A percentile compares a stretch with the other conserved stretches of the same genome.
phyloP scores from a whole-genome alignment of 2,329 filamentous ascomycete genomes.

The Colletotrichum brevisporum region DNA sequence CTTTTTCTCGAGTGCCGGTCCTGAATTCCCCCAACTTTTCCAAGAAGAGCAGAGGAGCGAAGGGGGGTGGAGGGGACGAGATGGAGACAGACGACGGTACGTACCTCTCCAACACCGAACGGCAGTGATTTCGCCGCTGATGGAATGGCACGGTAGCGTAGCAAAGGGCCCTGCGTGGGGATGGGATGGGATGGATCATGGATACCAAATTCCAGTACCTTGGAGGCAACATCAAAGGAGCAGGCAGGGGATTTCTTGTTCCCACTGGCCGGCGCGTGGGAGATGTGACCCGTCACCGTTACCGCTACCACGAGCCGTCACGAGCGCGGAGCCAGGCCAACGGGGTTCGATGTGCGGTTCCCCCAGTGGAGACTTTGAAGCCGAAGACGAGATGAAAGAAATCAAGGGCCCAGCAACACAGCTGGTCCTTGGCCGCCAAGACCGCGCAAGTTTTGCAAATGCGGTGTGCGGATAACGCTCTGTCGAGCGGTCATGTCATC shows the following conservation, averaged over 20 bases:
- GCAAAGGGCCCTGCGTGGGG: constrained; percentile 13
- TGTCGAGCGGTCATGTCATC: not conserved
- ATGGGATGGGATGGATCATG: constrained; percentile 12
- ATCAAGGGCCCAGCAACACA: constrained; percentile 3
- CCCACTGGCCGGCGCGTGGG: not conserved
- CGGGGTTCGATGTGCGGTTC: constrained; percentile 7
- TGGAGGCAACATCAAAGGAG: constrained; percentile 5
- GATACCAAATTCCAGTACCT: constrained; percentile 23
- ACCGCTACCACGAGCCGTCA: not conserved
- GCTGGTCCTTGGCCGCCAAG: constrained; percentile 37
- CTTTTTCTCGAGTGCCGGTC: constrained; percentile 33
- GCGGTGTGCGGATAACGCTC: constrained; percentile 31
- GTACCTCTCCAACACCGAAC: not conserved
- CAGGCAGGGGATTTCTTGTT: not conserved
- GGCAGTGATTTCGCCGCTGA: constrained; percentile 8
- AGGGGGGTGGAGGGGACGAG: constrained; percentile 4
- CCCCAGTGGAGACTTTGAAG: constrained; percentile 21
- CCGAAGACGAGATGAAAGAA: constrained; percentile 33
- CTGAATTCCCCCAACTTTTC: constrained; percentile 30
- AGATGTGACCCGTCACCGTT: not conserved
- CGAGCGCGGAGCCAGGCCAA: no score
- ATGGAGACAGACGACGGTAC: not conserved
- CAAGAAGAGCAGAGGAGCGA: constrained; percentile 28
- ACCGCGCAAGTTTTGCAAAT: constrained; percentile 31
- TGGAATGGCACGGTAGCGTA: constrained; percentile 11